Base-by-base conservation (phyloP, 192 early-diverging fungal species). In the Phlyctochytrium bullatum region DNA sequence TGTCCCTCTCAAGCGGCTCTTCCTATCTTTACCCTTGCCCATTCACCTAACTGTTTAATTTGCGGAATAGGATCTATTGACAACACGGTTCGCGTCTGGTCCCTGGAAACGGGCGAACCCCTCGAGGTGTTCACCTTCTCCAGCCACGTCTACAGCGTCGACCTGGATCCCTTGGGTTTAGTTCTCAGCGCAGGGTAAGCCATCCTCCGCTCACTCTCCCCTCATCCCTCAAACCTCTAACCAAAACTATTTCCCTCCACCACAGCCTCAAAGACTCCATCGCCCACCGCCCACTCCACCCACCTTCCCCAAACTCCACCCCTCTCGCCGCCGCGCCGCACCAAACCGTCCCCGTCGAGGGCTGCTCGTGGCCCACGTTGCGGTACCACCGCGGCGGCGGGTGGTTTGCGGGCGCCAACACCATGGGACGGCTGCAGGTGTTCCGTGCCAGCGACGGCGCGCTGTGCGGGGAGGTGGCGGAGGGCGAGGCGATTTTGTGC, bases 1-100 rank as follows among this genome's bases (percentile, higher is more conserved):
- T 27, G 24, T 0, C 20, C 50, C 6, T 20, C 34, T 62, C 57
- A 27, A 23, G 20, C 57, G 16, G 0, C 16, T 6, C 14, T 30
- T 58, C 24, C 24, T 30, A 12, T 24, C 16, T 30, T 58, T 58
- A 16, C 14, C 24, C 24, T 6, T 30, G 6, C 16, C 10, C 10
- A 24, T 24, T 30, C 57, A 28, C 16, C n/a, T 24, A 28, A 12
- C 23, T 24, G 30, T 14, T 58, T 14, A 58, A 24, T 24, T 12
- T 30, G 6, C 57, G n/a, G 24, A 36, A 62, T 1, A 69, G 67
- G 61, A 0, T 69, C 67, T n/a, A 34, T 23, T 6, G 70, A 72
- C 54, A 68, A 68, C 16, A 68, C 65, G 0, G 53, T 72, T 34
- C 70, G 70, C 20, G 35, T 72, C 23, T 72, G 70, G 70, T 62